Evolutionary conservation across 2,329 filamentous ascomycete genomes (phyloP).

Genomic region (Tolypocladium tropicale): DNA sequence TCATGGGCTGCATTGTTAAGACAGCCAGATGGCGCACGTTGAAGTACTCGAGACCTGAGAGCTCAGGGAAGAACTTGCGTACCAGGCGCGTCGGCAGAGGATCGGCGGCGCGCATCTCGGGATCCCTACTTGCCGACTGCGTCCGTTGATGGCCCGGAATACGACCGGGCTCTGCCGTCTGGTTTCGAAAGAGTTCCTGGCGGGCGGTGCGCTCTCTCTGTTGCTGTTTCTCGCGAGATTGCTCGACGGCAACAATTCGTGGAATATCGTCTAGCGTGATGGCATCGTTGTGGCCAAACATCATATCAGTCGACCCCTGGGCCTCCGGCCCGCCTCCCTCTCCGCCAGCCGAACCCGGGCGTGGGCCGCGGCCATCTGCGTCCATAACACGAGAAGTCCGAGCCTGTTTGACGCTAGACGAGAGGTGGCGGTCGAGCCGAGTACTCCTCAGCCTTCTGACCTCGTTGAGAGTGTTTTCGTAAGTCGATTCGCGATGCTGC

Average conservation of each 20-base stretch:
- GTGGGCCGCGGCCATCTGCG: slow-evolving; percentile 45
- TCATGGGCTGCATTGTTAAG: slow-evolving; percentile 83
- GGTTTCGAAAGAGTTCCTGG: slow-evolving; percentile 56
- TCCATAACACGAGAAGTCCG: slow-evolving; percentile 89
- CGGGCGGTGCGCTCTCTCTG: slow-evolving; percentile 43
- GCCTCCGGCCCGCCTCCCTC: slow-evolving; percentile 31
- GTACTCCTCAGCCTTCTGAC: slow-evolving; percentile 87
- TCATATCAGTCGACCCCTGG: slow-evolving; percentile 59
- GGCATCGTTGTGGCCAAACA: slow-evolving; percentile 83
- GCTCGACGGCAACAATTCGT: slow-evolving; percentile 88
- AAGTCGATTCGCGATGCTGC: slow-evolving; percentile 57
- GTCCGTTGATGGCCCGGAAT: slow-evolving; percentile 57
- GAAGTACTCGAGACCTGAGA: slow-evolving; percentile 93
- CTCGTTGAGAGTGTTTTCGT: slow-evolving; percentile 93
- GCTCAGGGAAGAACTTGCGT: slow-evolving; percentile 89
- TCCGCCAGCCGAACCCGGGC: slow-evolving; percentile 62
- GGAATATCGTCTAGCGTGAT: slow-evolving; percentile 94
- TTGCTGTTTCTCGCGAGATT: slow-evolving; percentile 83
- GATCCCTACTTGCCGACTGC: slow-evolving; percentile 43
- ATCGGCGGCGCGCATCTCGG: slow-evolving; percentile 41
- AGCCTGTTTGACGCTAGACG: slow-evolving; percentile 83
- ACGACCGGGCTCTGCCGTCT: slow-evolving; percentile 28
- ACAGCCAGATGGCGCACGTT: slow-evolving; percentile 94
- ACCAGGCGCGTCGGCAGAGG: slow-evolving; percentile 41
- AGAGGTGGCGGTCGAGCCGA: slow-evolving; percentile 86